These are phyloP conservation scores for Blastobotrys serpentis DNA, from an alignment of 1,139 yeast genomes.

Conservation along the genomic window DNA sequence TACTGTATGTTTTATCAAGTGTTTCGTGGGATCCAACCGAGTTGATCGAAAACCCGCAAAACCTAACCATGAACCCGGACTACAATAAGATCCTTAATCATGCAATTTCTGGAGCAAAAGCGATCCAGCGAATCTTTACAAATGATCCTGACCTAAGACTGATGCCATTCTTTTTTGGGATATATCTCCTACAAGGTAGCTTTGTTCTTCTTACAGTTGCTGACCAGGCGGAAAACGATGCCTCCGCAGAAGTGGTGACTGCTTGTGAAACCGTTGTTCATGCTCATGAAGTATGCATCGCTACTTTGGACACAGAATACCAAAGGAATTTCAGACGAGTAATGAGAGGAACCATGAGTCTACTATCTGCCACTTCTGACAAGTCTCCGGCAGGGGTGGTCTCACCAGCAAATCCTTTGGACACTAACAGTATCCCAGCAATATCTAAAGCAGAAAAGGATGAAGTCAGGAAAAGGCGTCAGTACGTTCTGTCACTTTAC, in stretches of 20 bases:
- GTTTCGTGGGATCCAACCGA: slow-evolving; percentile 34
- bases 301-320: slow-evolving; percentile 36
- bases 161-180: slow-evolving; percentile 39
- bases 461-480: slow-evolving; percentile 30
- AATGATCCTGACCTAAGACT: slow-evolving; percentile 36
- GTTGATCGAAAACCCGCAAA: slow-evolving; percentile 28
- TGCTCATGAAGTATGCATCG: slow-evolving; percentile 38
- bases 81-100: slow-evolving; percentile 29
- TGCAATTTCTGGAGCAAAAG: slow-evolving; percentile 33
- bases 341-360: slow-evolving; percentile 34
- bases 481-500: slow-evolving; percentile 34
- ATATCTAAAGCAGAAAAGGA: slow-evolving; percentile 15
- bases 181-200: slow-evolving; percentile 35
- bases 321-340: slow-evolving; percentile 36
- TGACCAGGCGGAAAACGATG: slow-evolving; percentile 35
- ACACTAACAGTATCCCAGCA: background rate
- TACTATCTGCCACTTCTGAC: slow-evolving; percentile 17
- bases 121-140: slow-evolving; percentile 30
- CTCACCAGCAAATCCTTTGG: slow-evolving; percentile 10
- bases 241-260: slow-evolving; percentile 35
- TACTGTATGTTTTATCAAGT: slow-evolving; percentile 27
- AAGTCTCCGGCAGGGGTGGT: background rate
- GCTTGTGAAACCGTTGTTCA: slow-evolving; percentile 37
- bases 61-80: slow-evolving; percentile 29
- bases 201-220: slow-evolving; percentile 26